Evolutionary conservation across 176 grass and related monocot species (phyloP).

Genomic region (Oryza officinalis): DNA sequence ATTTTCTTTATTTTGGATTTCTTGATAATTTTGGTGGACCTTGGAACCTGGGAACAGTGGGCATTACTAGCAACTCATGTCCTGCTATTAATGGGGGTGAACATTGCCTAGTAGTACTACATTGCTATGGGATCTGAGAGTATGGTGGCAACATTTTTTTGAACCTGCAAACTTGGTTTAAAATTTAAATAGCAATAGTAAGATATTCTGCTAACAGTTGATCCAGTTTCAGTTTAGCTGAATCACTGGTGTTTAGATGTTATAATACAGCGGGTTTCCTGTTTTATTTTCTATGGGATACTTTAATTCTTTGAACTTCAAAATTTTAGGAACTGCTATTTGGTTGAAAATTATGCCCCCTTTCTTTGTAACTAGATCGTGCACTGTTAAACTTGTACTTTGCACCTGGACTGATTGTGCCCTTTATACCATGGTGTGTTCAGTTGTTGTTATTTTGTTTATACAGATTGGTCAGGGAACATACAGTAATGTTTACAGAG

Average conservation of each 20-base stretch:
- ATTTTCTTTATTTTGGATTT: conserved; percentile 36
- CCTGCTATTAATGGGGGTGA: conserved; percentile 18
- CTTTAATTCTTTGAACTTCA: not conserved
- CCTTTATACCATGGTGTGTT: conserved; percentile 5
- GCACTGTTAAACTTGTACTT: not conserved
- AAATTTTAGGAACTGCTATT: not conserved
- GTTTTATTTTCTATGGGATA: not conserved
- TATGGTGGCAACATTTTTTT: not conserved
- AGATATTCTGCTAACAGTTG: not conserved
- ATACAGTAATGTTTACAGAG: conserved; percentile 95
- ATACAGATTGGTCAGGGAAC: conserved; percentile 98
- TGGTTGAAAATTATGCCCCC: not conserved
- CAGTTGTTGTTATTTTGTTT: conserved; percentile 33
- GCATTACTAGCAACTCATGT: not conserved
- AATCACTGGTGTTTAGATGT: not conserved
- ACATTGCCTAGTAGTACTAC: not conserved
- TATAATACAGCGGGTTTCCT: not conserved
- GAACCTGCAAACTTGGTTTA: not conserved
- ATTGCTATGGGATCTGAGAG: not conserved
- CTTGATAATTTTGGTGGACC: conserved; percentile 42
- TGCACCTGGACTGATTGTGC: not conserved
- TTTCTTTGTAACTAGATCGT: not conserved
- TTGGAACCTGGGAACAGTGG: conserved; percentile 41
- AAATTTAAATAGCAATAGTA: not conserved
- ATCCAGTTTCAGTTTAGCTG: not conserved